phyloP scores from a whole-genome alignment of 139 green algal genomes.

The Chlorella sp. region DNA sequence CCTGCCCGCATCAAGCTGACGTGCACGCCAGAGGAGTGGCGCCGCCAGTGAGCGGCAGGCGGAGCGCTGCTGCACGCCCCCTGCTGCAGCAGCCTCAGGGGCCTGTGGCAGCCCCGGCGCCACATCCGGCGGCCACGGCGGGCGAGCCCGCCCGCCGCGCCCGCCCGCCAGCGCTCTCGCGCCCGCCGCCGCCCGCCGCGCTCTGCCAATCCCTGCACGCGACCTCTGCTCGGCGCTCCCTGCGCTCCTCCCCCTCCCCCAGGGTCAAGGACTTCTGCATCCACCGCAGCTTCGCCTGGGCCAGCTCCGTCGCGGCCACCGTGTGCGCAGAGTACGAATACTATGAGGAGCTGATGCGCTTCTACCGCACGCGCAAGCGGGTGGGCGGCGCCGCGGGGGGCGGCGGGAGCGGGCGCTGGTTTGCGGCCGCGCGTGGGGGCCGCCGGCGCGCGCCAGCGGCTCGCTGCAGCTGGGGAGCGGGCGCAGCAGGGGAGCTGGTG shows the following conservation, averaged over 20 bases:
- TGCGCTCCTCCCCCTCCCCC: neutral
- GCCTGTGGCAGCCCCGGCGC: too few relatives aligned
- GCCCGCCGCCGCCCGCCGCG: neutral
- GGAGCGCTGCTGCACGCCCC: slow-evolving; percentile 29
- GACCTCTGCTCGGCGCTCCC: neutral
- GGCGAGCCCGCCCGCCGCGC: neutral
- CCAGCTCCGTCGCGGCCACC: slow-evolving; percentile 54
- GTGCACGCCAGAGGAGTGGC: slow-evolving; percentile 36
- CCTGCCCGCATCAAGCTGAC: slow-evolving; percentile 59
- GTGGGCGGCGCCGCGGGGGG: too few relatives aligned
- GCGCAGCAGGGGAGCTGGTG: too few relatives aligned
- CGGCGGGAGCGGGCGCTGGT: too few relatives aligned
- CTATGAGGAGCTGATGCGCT: slow-evolving; percentile 85
- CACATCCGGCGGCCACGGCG: neutral
- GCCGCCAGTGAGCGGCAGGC: slow-evolving; percentile 46
- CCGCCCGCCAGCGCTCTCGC: neutral
- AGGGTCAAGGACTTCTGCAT: slow-evolving; percentile 90
- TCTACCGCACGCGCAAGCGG: slow-evolving; percentile 69
- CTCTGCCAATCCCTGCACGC: neutral
- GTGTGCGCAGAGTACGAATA: slow-evolving; percentile 83
- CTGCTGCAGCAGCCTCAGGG: too few relatives aligned
- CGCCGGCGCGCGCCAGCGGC: too few relatives aligned
- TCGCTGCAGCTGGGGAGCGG: too few relatives aligned
- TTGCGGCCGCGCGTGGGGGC: too few relatives aligned
- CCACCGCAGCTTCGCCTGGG: slow-evolving; percentile 72